phyloP scores from a whole-genome alignment of 345 rosid genomes.

The Eucalyptus sideroxylon region DNA sequence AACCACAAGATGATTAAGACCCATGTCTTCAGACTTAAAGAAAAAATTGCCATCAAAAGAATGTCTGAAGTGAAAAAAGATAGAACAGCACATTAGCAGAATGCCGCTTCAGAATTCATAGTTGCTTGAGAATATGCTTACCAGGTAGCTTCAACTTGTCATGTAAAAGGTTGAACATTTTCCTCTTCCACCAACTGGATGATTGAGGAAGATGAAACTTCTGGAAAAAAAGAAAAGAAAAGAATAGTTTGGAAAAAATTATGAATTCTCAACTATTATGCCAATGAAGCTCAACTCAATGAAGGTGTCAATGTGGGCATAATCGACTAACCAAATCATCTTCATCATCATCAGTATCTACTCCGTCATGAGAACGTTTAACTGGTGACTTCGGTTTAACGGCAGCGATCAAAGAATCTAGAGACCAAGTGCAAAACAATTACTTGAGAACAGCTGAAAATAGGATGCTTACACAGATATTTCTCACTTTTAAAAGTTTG shows the following conservation, averaged over 20 bases:
- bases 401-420: constrained; percentile 66
- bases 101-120: neutral
- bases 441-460: neutral
- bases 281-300: neutral
- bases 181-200: constrained; percentile 64
- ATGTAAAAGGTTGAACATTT: constrained; percentile 43
- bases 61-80: constrained; percentile 37
- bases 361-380: constrained; percentile 28
- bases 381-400: constrained; percentile 68
- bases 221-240: constrained; percentile 12
- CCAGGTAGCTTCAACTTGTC: constrained; percentile 73
- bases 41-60: constrained; percentile 66
- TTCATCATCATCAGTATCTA: constrained; percentile 43
- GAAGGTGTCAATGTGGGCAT: neutral
- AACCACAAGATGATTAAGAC: constrained; percentile 56
- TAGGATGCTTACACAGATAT: neutral
- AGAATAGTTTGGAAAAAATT: neutral
- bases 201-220: constrained; percentile 73
- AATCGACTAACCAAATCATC: constrained; percentile 36
- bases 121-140: constrained; percentile 8
- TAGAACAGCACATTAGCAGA: constrained; percentile 3
- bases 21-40: constrained; percentile 58
- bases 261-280: neutral
- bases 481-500: neutral
- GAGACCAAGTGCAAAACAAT: neutral